Evolutionary conservation across 345 rosid species (phyloP).

Genomic region (Gossypium anomalum): DNA sequence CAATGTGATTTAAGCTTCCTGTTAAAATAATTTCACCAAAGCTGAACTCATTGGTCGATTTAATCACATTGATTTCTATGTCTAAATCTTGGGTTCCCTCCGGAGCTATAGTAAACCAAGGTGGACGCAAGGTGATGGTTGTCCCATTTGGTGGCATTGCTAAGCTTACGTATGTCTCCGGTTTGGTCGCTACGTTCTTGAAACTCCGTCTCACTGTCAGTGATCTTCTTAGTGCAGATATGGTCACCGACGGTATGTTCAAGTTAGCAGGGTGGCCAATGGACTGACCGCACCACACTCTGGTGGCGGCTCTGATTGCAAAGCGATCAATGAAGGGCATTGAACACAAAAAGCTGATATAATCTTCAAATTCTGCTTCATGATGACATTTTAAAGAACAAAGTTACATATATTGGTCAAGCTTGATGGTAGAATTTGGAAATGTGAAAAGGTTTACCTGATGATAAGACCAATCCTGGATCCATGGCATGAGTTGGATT

Average conservation of each 20-base stretch:
- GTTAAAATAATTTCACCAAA: constrained; percentile 68
- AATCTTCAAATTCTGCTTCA: constrained; percentile 56
- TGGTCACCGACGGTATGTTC: constrained; percentile 72
- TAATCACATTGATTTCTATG: constrained; percentile 42
- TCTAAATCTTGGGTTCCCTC: constrained; percentile 42
- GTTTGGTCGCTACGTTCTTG: constrained; percentile 45
- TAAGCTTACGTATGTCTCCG: constrained; percentile 49
- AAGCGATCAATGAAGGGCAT: constrained; percentile 37
- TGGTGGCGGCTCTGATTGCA: constrained; percentile 41
- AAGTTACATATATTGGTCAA: neutral
- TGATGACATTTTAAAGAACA: neutral
- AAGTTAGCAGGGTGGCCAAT: constrained; percentile 58
- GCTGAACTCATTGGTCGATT: constrained; percentile 37
- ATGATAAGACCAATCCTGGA: constrained; percentile 69
- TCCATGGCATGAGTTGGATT: constrained; percentile 61
- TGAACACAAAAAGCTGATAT: constrained; percentile 68
- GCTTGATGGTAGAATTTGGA: neutral
- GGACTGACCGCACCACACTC: constrained; percentile 40
- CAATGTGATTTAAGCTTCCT: constrained; percentile 67
- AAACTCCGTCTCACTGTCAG: constrained; percentile 46
- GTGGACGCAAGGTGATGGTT: constrained; percentile 40
- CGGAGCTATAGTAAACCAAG: constrained; percentile 54
- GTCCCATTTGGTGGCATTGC: constrained; percentile 70
- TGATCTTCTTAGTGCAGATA: constrained; percentile 44
- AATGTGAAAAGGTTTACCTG: constrained; percentile 33